Percentiles rank a stretch among this genome's conserved stretches.
phyloP scores from a whole-genome alignment of 495 filamentous ascomycete genomes.

The Penicillium cinerascens region DNA sequence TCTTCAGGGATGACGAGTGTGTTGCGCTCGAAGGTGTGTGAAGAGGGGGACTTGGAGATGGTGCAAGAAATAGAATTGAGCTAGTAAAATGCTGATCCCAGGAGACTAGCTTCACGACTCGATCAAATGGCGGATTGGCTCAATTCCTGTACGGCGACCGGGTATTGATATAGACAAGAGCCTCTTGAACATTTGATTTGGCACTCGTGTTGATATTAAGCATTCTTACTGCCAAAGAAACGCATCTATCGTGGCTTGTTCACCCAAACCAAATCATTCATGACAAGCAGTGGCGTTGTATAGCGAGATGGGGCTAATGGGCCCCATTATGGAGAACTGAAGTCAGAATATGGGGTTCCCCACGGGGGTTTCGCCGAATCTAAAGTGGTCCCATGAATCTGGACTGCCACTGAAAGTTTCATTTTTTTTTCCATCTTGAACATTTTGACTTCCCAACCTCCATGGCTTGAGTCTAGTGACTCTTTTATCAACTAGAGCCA shows the following conservation, averaged over 20 bases:
- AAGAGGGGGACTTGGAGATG: neutral
- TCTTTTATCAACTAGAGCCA: too few species aligned
- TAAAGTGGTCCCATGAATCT: neutral
- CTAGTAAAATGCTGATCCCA: neutral
- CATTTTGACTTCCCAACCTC: neutral
- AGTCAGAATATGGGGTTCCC: conserved; percentile 8
- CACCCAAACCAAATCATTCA: neutral
- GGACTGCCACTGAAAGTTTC: neutral
- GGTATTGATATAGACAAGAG: neutral
- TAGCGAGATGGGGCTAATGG: conserved; percentile 8
- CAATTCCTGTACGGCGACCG: neutral
- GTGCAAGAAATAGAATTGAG: neutral
- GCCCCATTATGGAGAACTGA: conserved; percentile 8
- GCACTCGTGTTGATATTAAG: neutral
- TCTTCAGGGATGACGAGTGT: conserved; percentile 23
- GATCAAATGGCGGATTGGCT: neutral
- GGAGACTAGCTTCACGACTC: neutral
- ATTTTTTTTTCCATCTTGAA: neutral
- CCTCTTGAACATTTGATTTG: neutral
- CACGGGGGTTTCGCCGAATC: conserved; percentile 7
- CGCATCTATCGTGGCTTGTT: neutral
- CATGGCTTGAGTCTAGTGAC: neutral
- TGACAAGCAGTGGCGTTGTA: neutral
- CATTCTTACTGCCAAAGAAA: neutral
- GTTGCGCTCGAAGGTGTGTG: neutral